phyloP scores from a whole-genome alignment of 2,329 filamentous ascomycete genomes.

The Volutella citrinella region DNA sequence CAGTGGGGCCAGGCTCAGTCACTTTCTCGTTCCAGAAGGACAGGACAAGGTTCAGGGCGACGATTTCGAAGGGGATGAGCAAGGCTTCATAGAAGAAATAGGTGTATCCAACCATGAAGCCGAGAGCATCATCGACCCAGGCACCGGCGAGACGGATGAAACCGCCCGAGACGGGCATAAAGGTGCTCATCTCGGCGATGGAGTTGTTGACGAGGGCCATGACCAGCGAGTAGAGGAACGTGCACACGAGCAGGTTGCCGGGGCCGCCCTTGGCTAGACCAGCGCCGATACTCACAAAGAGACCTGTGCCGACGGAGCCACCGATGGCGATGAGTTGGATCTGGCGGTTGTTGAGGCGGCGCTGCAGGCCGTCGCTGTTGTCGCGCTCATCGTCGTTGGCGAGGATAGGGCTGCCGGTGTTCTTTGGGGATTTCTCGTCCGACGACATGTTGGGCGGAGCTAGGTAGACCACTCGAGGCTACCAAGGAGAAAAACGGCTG shows the following conservation, averaged over 20 bases:
- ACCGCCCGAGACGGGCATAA: constrained; percentile 19
- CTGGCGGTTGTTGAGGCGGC: constrained; percentile 19
- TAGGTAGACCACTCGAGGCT: no score
- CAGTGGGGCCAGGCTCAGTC: constrained; percentile 16
- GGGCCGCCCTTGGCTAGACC: no score
- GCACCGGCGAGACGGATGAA: no score
- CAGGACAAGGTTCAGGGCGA: constrained; percentile 31
- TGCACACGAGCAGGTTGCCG: constrained; percentile 18
- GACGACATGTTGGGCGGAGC: constrained; percentile 19
- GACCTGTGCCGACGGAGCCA: no score
- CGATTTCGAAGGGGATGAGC: constrained; percentile 31
- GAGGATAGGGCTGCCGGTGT: constrained; percentile 7
- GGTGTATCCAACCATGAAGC: constrained; percentile 30
- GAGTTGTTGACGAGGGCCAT: constrained; percentile 20
- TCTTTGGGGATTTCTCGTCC: constrained; percentile 15
- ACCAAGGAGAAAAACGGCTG: no score
- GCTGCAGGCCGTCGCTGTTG: constrained; percentile 15
- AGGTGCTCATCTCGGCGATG: constrained; percentile 21
- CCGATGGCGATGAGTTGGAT: no score
- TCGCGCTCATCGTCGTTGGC: constrained; percentile 8
- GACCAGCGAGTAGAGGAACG: constrained; percentile 16
- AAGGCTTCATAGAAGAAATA: constrained; percentile 32
- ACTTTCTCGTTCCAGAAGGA: constrained; percentile 21
- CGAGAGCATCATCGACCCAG: constrained; percentile 19
- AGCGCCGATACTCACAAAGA: no score